Percentiles rank a stretch among this genome's conserved stretches.
Conservation (phyloP, 257 asterid species). For the Solanum lycopersicoides region DNA sequence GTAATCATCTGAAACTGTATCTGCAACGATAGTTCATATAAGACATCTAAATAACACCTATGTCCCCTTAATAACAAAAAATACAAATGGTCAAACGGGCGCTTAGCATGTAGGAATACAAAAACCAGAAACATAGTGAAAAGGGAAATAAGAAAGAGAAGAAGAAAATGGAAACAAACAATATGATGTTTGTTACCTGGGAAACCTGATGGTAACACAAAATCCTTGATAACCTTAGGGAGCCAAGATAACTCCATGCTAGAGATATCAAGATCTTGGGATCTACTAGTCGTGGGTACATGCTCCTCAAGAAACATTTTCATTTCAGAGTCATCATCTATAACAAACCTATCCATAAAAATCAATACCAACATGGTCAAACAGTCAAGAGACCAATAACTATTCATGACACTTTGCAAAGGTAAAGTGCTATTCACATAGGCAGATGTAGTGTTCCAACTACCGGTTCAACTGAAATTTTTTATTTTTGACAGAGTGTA, state of each 20-base stretch:
- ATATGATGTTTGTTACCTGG: slow-evolving; percentile 43
- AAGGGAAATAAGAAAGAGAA: not conserved
- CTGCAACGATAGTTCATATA: slow-evolving; percentile 30
- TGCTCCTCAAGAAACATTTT: slow-evolving; percentile 44
- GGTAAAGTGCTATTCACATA: not conserved
- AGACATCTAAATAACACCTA: not conserved
- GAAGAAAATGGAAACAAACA: not conserved
- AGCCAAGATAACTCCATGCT: slow-evolving; percentile 45
- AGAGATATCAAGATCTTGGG: slow-evolving; percentile 11
- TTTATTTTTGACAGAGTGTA: not conserved
- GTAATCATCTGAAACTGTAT: slow-evolving; percentile 88
- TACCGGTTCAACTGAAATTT: not conserved
- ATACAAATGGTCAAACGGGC: not conserved
- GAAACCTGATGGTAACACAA: slow-evolving; percentile 77
- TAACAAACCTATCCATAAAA: slow-evolving; percentile 41
- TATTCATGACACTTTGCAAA: not conserved
- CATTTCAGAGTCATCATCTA: slow-evolving; percentile 44
- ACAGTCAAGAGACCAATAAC: not conserved
- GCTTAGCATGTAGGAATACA: not conserved
- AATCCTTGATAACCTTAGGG: slow-evolving; percentile 56
- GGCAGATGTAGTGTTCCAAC: not conserved
- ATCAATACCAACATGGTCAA: not conserved
- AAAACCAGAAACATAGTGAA: not conserved
- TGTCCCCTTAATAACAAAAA: not conserved
- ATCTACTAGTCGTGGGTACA: slow-evolving; percentile 13